A percentile compares a stretch with the other conserved stretches of the same genome.
Conservation (phyloP, 805 yeast genomes). For the Suhomyces sp. region DNA sequence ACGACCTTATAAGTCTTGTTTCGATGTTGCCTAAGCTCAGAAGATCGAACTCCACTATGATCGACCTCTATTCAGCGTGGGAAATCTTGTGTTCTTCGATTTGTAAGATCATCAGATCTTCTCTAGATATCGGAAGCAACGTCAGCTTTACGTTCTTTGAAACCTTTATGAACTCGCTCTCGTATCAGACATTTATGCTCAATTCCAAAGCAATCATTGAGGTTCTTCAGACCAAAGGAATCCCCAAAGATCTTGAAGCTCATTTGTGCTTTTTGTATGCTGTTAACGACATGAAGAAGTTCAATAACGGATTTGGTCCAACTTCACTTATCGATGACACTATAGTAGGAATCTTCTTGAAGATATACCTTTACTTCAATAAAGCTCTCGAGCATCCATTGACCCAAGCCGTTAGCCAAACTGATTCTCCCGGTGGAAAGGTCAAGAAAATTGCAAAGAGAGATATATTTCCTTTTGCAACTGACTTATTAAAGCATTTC, state of each 20-base stretch:
- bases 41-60: constrained; percentile 73
- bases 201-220: constrained; percentile 33
- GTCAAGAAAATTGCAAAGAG: constrained; percentile 38
- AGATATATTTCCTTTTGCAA: constrained; percentile 40
- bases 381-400: constrained; percentile 7
- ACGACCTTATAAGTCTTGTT: constrained; percentile 59
- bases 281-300: constrained; percentile 57
- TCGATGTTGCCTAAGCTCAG: constrained; percentile 71
- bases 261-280: constrained; percentile 47
- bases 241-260: constrained; percentile 36
- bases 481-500: constrained; percentile 29
- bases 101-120: constrained; percentile 49
- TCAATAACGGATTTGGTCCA: constrained; percentile 80
- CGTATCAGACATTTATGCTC: constrained; percentile 42
- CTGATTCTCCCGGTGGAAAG: constrained; percentile 28
- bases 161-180: constrained; percentile 41
- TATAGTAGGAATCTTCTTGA: constrained; percentile 57
- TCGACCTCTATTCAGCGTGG: constrained; percentile 62
- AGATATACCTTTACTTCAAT: constrained; percentile 34
- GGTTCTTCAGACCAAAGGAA: constrained; percentile 21
- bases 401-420: background rate
- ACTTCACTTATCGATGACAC: constrained; percentile 75
- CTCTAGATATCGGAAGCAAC: constrained; percentile 40
- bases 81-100: constrained; percentile 53
- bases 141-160: constrained; percentile 43